A percentile compares a stretch with the other conserved stretches of the same genome.
These are phyloP conservation scores for Diaporthe australafricana DNA, from an alignment of 2,329 filamentous ascomycete genomes.

Conservation along the genomic window DNA sequence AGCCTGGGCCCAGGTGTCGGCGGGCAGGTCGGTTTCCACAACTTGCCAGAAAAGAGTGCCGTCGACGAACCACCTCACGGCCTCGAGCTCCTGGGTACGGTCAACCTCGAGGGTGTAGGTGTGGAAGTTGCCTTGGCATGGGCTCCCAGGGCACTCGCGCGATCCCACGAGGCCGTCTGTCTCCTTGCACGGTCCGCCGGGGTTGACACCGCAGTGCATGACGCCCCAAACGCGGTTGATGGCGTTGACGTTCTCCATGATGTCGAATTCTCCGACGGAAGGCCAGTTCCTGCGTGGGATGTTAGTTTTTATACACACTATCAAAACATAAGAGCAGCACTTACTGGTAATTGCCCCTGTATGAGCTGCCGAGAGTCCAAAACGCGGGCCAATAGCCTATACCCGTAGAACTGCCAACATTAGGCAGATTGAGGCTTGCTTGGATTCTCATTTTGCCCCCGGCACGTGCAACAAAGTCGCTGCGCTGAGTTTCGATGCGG, in stretches of 20 bases:
- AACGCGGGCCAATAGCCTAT: conserved; percentile 67
- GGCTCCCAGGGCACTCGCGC: conserved; percentile 11
- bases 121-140: conserved; percentile 22
- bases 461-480: conserved; percentile 38
- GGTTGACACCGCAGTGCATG: conserved; percentile 58
- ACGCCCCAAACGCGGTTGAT: conserved; percentile 55
- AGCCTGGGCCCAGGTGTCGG: conserved; percentile 1
- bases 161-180: conserved; percentile 16
- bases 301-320: not conserved
- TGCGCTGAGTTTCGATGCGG: conserved; percentile 62
- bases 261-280: conserved; percentile 62
- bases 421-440: conserved; percentile 40
- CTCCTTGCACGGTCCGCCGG: conserved; percentile 56
- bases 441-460: conserved; percentile 59
- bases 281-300: conserved; percentile 53
- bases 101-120: conserved; percentile 24
- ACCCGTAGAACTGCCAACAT: conserved; percentile 34
- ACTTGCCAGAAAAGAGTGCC: conserved; percentile 17
- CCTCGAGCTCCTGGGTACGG: conserved; percentile 20
- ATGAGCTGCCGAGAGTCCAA: conserved; percentile 62
- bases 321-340: too few relatives aligned
- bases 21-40: conserved; percentile 15
- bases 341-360: conserved; percentile 50
- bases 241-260: conserved; percentile 65
- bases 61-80: conserved; percentile 15